Evolutionary conservation across 1,284 basidiomycete genomes (phyloP).

Genomic region (Leccinum griseonigrum): DNA sequence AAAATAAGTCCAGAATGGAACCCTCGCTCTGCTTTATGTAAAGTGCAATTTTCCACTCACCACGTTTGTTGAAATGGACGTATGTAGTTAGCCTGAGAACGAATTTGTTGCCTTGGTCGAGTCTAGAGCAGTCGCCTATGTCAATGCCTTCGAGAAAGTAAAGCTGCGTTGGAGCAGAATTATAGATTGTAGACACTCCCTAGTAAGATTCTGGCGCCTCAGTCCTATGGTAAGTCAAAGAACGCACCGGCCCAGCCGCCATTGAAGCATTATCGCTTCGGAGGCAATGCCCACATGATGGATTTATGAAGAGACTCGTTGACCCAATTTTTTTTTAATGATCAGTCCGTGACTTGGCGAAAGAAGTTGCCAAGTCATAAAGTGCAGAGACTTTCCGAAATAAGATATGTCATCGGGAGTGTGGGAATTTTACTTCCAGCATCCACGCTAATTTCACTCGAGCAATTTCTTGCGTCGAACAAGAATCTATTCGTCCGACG

Average conservation of each 20-base stretch:
- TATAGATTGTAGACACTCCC: neutral
- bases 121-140: neutral
- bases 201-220: no score
- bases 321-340: neutral
- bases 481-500: neutral
- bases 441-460: neutral
- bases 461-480: neutral
- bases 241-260: neutral
- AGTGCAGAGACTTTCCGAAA: conserved; percentile 22
- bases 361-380: neutral
- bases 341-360: neutral
- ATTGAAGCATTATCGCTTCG: neutral
- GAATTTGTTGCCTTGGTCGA: neutral
- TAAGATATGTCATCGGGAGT: conserved; percentile 21
- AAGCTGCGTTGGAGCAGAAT: neutral
- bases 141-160: neutral
- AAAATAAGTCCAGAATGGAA: neutral
- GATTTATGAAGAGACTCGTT: neutral
- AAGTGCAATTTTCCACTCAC: conserved; percentile 8
- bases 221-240: neutral
- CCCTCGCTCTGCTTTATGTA: neutral
- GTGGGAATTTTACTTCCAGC: conserved; percentile 15
- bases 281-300: neutral
- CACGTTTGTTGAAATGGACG: conserved; percentile 10
- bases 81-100: neutral